These are phyloP conservation scores for Xylariaceae sp. DNA, from an alignment of 2,329 filamentous ascomycete genomes.

Conservation along the genomic window DNA sequence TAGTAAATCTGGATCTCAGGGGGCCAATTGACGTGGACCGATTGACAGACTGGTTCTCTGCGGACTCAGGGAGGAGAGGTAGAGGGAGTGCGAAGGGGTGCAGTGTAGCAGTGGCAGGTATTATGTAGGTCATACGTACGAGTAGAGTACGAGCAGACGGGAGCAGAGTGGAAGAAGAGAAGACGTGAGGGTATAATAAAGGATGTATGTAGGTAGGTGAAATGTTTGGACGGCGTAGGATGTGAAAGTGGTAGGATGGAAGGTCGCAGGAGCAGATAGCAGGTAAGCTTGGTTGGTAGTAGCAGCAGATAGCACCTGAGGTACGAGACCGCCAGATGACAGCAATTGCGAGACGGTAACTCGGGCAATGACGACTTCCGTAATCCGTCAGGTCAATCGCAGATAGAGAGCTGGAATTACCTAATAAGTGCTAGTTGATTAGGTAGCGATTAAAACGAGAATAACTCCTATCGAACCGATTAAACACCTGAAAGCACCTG, in stretches of 20 bases:
- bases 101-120: background rate
- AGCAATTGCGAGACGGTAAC: background rate
- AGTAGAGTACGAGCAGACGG: background rate
- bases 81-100: background rate
- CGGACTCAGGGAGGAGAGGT: background rate
- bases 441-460: background rate
- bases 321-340: background rate
- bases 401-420: background rate
- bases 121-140: background rate
- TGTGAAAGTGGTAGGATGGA: background rate
- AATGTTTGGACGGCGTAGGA: too few species aligned
- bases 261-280: background rate
- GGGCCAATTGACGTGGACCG: conserved; percentile 14
- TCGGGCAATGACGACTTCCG: too few species aligned
- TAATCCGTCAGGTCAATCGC: too few species aligned
- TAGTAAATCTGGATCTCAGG: conserved; percentile 2
- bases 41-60: background rate
- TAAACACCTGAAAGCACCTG: too few species aligned
- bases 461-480: background rate
- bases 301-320: background rate
- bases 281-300: too few species aligned
- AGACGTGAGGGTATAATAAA: too few species aligned
- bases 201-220: too few species aligned
- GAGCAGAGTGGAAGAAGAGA: background rate
- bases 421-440: background rate